Base-by-base conservation (phyloP, 148 eudicot species). In the Mesembryanthemum crystallinum region DNA sequence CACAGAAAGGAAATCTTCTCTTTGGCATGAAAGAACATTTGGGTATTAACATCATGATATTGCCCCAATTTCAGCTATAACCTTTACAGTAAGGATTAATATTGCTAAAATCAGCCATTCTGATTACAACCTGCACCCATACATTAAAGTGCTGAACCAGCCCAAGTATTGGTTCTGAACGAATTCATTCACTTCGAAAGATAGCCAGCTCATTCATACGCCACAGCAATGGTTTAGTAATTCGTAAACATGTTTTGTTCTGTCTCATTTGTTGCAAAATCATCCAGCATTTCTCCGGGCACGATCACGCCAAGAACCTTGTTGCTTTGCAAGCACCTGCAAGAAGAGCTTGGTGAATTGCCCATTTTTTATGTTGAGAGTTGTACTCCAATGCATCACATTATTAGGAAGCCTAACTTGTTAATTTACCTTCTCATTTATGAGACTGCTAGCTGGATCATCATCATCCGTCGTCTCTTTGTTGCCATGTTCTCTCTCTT, bases 221-320 rank as follows among this genome's bases (percentile, higher is more conserved):
- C 39, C 3, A 6, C 14, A 32, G 47, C 43, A 76, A 61, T 27
- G 20, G 35, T 27, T 72, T 54, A 1, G 24, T 1, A n/a, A n/a
- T n/a, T n/a, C n/a, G n/a, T n/a, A n/a, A n/a, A n/a, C n/a, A n/a
- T n/a, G n/a, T n/a, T n/a, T n/a, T n/a, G n/a, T 32, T 61, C 70
- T 54, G 18, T 20, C 20, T 28, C 35, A 49, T 68, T 60, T 51
- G 32, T 20, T 18, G 8, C n/a, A 42, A 39, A 30, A 72, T 69
- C 49, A 72, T 14, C 76, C 71, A 71, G 73, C 83, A 84, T 72
- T 73, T 86, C 87, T 88, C 23, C 89, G 91, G n/a, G 88, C 89
- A 64, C 96, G 91, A 77, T 92, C 94, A 64, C 98, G 92, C 98
- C 98, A 94, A 59, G 98, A 92, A 63, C 96, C 96, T 82, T 82